These are phyloP conservation scores for Talaromyces pinophilus DNA, from an alignment of 2,329 filamentous ascomycete genomes.

Conservation along the genomic window DNA sequence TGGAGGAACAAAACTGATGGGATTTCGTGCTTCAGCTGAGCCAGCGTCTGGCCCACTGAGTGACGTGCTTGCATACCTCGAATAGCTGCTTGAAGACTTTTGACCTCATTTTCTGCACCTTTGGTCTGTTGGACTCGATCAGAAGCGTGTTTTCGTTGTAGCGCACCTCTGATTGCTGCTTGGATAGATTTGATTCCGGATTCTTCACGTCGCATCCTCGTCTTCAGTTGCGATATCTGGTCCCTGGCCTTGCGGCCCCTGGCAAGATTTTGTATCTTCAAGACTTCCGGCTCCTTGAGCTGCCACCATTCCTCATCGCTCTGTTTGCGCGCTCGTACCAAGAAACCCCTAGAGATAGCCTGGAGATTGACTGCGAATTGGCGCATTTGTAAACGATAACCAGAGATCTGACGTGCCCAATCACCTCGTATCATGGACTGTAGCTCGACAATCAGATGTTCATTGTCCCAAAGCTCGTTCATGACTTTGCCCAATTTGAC, in stretches of 20 bases:
- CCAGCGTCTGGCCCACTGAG: conserved; percentile 30
- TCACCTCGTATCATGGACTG: conserved; percentile 87
- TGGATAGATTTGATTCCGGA: conserved; percentile 54
- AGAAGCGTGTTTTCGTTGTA: conserved; percentile 44
- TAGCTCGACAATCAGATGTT: conserved; percentile 74
- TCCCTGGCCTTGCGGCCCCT: conserved; percentile 55
- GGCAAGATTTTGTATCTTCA: conserved; percentile 80
- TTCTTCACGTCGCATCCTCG: conserved; percentile 42
- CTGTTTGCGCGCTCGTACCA: conserved; percentile 65
- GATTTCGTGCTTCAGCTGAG: conserved; percentile 32
- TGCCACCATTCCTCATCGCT: conserved; percentile 72
- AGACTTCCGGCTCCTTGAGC: conserved; percentile 68
- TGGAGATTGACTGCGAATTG: conserved; percentile 78
- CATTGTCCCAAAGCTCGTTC: conserved; percentile 85
- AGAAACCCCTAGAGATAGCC: conserved; percentile 72
- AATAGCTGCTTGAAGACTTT: conserved; percentile 58
- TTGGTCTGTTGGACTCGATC: conserved; percentile 63
- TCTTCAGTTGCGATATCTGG: conserved; percentile 46
- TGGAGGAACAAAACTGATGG: conserved; percentile 39
- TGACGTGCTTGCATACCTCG: conserved; percentile 57
- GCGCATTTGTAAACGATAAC: conserved; percentile 80
- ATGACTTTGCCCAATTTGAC: conserved; percentile 77
- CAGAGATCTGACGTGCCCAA: conserved; percentile 78
- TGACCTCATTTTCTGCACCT: conserved; percentile 64
- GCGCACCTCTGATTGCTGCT: conserved; percentile 55